These are phyloP conservation scores for Xylariaceae sp. DNA, from an alignment of 2,329 filamentous ascomycete species.

Conservation along the genomic window DNA sequence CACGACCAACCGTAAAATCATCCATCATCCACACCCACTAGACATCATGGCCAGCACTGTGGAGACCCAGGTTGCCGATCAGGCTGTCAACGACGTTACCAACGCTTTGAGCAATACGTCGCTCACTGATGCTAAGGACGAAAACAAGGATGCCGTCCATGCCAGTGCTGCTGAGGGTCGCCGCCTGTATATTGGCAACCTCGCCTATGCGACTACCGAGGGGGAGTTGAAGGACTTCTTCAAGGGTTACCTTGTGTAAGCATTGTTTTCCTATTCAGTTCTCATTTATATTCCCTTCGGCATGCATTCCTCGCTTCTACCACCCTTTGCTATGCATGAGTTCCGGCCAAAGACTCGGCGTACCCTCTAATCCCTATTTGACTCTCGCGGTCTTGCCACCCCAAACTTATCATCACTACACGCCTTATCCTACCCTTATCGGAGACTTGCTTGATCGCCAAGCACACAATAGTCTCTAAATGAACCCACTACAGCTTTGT, in stretches of 20 bases:
- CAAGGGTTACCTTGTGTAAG: conserved; percentile 98
- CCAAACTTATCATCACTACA: neutral
- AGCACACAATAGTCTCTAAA: neutral
- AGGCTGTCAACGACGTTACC: conserved; percentile 72
- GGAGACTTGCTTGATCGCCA: neutral
- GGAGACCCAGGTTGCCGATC: conserved; percentile 60
- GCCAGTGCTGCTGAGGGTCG: conserved; percentile 97
- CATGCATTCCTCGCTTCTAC: neutral
- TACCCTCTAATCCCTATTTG: neutral
- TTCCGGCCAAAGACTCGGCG: neutral
- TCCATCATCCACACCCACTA: conserved; percentile 35
- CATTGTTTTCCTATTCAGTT: conserved; percentile 31
- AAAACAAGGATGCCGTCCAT: conserved; percentile 77
- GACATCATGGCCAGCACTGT: conserved; percentile 79
- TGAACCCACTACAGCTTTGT: neutral
- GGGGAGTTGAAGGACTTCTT: conserved; percentile 99
- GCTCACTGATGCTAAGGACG: conserved; percentile 55
- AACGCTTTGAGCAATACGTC: conserved; percentile 68
- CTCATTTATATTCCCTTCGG: neutral
- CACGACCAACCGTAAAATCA: conserved; percentile 29
- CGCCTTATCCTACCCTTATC: neutral
- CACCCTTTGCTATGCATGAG: neutral
- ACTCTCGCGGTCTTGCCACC: neutral
- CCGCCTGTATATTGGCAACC: conserved; percentile 99
- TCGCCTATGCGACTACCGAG: conserved; percentile 99